Evolutionary conservation across 129 eudicot species (phyloP), one percentile per base, ranked within the genome.

Genomic region (Scalesia atractyloides): DNA sequence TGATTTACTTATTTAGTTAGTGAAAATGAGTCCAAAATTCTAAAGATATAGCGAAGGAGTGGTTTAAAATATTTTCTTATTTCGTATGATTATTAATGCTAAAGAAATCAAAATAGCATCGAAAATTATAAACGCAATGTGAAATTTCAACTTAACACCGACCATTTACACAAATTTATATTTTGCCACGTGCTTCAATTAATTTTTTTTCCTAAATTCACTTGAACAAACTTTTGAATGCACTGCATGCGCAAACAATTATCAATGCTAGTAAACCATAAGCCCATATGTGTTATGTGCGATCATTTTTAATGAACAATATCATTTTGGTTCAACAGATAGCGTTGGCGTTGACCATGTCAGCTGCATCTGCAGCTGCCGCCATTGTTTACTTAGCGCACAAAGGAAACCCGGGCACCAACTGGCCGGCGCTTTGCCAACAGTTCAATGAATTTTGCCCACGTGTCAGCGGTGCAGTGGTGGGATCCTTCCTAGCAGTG

Each of bases 331-430:
- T 64, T 54, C 5, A 53, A 72, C 80, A 91, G 97, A 39, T 81
- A 66, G 72, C 79, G 41, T 74, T 85, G 70, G 92, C 86, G 6
- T 67, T 84, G 43, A 84, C 90, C 0, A 73, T 86, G 37, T 82
- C 92, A 0, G 88, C 76, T 12, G 97, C 92, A 52, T 82, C 92
- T 2, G 88, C 89, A 8, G 89, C 92, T 7, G 89, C 96, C 7
- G 88, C 97, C 36, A 91, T 91, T 4, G 96, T 91, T 37, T 91
- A 88, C 86, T 81, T 91, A 68, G 90, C 96, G 1, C 97, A 86
- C 72, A 88, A 91, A 22, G 97, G 97, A 7, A 88, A 91, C 72
- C 49, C 84, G 1, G 81, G 64, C 74, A 79, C 90, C 1, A 88
- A 88, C 18, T 91, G 96, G 97, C 43, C 83, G 7, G 86, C 90